Evolutionary conservation across 495 filamentous ascomycete genomes (phyloP).

Genomic region (Jackrogersella minutella): DNA sequence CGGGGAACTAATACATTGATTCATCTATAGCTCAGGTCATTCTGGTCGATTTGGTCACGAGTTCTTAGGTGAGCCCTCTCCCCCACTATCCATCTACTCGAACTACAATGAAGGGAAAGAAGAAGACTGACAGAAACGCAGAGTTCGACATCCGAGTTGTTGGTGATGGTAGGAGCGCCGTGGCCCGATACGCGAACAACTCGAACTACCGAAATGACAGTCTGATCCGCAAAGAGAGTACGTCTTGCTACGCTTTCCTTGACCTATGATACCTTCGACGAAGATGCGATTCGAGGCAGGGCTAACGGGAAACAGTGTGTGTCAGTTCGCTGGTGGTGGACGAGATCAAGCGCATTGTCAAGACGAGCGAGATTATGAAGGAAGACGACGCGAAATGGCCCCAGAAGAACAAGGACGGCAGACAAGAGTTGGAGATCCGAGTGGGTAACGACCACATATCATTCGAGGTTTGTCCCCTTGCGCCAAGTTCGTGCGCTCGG

Average conservation of each 20-base stretch:
- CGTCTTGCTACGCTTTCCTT: conserved; percentile 43
- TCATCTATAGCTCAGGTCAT: conserved; percentile 84
- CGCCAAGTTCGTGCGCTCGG: neutral
- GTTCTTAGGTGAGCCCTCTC: conserved; percentile 77
- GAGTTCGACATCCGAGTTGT: conserved; percentile 97
- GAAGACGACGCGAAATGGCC: conserved; percentile 99
- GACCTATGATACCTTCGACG: neutral
- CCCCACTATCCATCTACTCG: neutral
- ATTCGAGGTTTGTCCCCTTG: conserved; percentile 74
- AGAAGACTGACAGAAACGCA: conserved; percentile 51
- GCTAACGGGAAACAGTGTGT: conserved; percentile 71
- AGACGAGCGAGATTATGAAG: conserved; percentile 98
- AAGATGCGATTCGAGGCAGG: conserved; percentile 18
- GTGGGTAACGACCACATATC: conserved; percentile 96
- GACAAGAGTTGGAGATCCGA: conserved; percentile 95
- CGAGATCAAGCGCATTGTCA: conserved; percentile 97
- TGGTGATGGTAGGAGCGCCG: conserved; percentile 92
- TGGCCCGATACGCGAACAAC: conserved; percentile 98
- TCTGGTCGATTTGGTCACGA: conserved; percentile 98
- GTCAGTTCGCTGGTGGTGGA: conserved; percentile 91
- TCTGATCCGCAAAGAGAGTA: conserved; percentile 99
- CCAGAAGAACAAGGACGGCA: conserved; percentile 98
- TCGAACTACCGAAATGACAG: conserved; percentile 99
- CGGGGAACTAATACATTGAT: conserved; percentile 38
- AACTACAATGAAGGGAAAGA: neutral